phyloP scores from a whole-genome alignment of 2,329 filamentous ascomycete genomes.

The Sporothrix protearum region DNA sequence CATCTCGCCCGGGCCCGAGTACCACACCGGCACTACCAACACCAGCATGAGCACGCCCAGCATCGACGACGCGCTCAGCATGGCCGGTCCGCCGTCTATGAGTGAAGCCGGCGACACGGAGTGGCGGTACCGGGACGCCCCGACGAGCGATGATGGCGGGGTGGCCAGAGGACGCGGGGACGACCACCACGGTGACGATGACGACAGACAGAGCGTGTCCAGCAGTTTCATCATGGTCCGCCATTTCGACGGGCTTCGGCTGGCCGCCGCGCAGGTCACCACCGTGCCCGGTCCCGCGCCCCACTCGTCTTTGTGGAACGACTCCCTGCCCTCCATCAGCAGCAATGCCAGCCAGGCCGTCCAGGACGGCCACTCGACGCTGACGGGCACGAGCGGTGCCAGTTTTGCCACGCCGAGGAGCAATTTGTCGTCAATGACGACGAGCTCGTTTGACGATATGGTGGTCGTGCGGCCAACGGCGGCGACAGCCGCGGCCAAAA shows the following conservation, averaged over 20 bases:
- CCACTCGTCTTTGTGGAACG: neutral
- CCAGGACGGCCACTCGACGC: conserved; percentile 17
- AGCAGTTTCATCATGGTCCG: conserved; percentile 17
- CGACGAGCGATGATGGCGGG: neutral
- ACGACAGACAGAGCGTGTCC: neutral
- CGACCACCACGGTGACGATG: neutral
- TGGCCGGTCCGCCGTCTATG: conserved; percentile 1
- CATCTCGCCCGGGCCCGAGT: conserved; percentile 46
- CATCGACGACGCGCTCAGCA: conserved; percentile 29
- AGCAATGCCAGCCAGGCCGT: conserved; percentile 15
- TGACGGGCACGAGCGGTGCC: neutral
- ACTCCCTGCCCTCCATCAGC: neutral
- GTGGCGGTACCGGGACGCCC: neutral
- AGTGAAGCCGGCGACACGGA: conserved; percentile 9
- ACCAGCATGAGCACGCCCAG: conserved; percentile 30
- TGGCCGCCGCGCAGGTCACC: neutral
- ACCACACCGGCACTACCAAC: conserved; percentile 43
- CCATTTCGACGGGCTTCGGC: neutral
- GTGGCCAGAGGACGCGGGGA: neutral
- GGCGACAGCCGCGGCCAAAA: neutral
- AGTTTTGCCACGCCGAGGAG: neutral
- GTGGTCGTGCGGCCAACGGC: neutral
- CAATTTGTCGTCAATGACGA: neutral
- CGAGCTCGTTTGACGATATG: neutral
- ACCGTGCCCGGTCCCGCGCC: neutral